phyloP scores from a whole-genome alignment of 768 basidiomycete species.

The Kwoniella sp. region DNA sequence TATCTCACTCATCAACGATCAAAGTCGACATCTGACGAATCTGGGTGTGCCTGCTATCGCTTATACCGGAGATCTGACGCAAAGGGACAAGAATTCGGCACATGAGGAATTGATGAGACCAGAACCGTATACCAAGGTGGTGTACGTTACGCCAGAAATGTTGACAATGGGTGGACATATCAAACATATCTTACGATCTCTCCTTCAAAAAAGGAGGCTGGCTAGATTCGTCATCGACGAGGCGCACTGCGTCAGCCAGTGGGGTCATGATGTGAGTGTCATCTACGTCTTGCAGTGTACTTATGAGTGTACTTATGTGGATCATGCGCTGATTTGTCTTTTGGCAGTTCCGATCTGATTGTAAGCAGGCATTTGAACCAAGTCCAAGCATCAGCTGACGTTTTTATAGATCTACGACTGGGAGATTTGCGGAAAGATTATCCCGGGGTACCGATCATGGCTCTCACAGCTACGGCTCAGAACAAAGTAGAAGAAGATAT shows the following conservation, averaged over 20 bases:
- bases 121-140: constrained; percentile 62
- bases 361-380: no score
- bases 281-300: no score
- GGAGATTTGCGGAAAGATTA: constrained; percentile 70
- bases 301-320: no score
- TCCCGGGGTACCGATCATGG: constrained; percentile 86
- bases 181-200: constrained; percentile 62
- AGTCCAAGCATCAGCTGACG: no score
- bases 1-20: constrained; percentile 90
- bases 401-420: constrained; percentile 58
- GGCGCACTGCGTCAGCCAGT: constrained; percentile 85
- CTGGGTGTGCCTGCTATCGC: constrained; percentile 71
- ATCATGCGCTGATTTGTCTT: constrained; percentile 3
- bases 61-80: constrained; percentile 63
- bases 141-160: constrained; percentile 93
- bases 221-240: constrained; percentile 95
- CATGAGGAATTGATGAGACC: constrained; percentile 42
- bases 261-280: constrained; percentile 94
- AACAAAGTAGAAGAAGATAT: constrained; percentile 76
- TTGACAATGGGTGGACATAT: constrained; percentile 67
- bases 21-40: constrained; percentile 68
- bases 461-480: constrained; percentile 93
- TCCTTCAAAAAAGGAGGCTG: constrained; percentile 65
- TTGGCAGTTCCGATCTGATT: constrained; percentile 51
- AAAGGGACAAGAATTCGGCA: constrained; percentile 51